A percentile compares a stretch with the other conserved stretches of the same genome.
Conservation (phyloP, 2,329 filamentous ascomycete species). For the Colletotrichum zoysiae region DNA sequence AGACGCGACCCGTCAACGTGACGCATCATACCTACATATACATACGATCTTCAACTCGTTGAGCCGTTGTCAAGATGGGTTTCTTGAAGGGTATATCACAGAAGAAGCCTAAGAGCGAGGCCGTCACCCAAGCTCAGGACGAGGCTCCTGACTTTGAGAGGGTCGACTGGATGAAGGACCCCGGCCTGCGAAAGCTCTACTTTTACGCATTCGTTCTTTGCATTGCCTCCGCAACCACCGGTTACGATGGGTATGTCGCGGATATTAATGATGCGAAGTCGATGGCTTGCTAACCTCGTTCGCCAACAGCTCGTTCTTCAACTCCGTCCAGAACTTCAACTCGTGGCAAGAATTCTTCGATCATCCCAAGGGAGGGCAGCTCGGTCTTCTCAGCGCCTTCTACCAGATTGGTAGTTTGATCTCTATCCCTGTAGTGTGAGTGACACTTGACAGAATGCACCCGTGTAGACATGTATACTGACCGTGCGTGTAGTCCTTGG, state of each 20-base stretch:
- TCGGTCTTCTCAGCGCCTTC: constrained; percentile 68
- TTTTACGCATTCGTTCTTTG: constrained; percentile 64
- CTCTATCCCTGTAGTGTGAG: constrained; percentile 68
- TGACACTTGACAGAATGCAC: not conserved
- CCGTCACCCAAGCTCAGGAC: constrained; percentile 52
- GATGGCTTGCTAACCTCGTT: constrained; percentile 25
- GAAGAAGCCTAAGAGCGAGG: constrained; percentile 37
- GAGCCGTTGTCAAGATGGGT: constrained; percentile 31
- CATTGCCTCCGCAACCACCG: constrained; percentile 67
- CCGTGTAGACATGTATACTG: not conserved
- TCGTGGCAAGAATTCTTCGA: constrained; percentile 63
- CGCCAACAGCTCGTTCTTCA: constrained; percentile 57
- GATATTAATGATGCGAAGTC: not conserved
- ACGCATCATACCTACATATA: not conserved
- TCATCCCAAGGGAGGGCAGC: constrained; percentile 56
- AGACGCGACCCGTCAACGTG: not conserved
- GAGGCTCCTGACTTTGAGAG: constrained; percentile 64
- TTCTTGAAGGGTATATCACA: constrained; percentile 36
- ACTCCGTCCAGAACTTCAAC: constrained; percentile 58
- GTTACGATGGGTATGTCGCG: constrained; percentile 64
- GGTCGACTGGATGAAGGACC: constrained; percentile 66
- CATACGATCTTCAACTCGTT: constrained; percentile 8
- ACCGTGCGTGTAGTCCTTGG: constrained; percentile 53
- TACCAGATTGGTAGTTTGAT: constrained; percentile 71
- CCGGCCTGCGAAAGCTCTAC: constrained; percentile 69